phyloP scores from a whole-genome alignment of 148 eudicot genomes.

The Simmondsia chinensis region DNA sequence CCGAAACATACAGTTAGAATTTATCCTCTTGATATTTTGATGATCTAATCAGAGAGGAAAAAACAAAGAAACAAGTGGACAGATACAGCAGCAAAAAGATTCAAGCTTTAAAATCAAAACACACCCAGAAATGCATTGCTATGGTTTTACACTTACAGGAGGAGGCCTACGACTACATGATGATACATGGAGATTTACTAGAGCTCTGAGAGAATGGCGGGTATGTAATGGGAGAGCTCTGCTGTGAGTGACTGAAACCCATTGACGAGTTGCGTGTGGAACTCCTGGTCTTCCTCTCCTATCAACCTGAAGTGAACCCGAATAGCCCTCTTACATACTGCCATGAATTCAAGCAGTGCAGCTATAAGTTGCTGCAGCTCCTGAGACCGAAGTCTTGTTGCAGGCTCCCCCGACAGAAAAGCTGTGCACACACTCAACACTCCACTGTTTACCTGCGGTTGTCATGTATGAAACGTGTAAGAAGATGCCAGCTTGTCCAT shows the following conservation, averaged over 20 bases:
- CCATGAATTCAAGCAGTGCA: slow-evolving; percentile 98
- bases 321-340: slow-evolving; percentile 96
- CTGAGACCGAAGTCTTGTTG: slow-evolving; percentile 93
- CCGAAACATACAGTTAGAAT: no score
- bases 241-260: slow-evolving; percentile 99
- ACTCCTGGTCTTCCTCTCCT: slow-evolving; percentile 98
- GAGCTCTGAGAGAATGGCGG: slow-evolving; percentile 96
- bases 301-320: slow-evolving; percentile 93
- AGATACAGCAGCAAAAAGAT: no score
- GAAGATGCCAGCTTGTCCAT: no score
- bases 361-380: slow-evolving; percentile 97
- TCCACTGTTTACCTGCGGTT: slow-evolving; percentile 95
- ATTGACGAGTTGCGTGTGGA: slow-evolving; percentile 93
- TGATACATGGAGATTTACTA: no score
- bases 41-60: no score
- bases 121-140: no score
- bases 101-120: no score
- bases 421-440: slow-evolving; percentile 98
- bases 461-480: no score
- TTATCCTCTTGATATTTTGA: no score
- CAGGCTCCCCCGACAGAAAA: slow-evolving; percentile 96
- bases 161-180: no score
- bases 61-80: no score
- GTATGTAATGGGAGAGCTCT: slow-evolving; percentile 93
- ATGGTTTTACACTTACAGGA: no score